Base-by-base conservation (phyloP, 805 yeast genomes). In the Wickerhamomyces strasburgensis region DNA sequence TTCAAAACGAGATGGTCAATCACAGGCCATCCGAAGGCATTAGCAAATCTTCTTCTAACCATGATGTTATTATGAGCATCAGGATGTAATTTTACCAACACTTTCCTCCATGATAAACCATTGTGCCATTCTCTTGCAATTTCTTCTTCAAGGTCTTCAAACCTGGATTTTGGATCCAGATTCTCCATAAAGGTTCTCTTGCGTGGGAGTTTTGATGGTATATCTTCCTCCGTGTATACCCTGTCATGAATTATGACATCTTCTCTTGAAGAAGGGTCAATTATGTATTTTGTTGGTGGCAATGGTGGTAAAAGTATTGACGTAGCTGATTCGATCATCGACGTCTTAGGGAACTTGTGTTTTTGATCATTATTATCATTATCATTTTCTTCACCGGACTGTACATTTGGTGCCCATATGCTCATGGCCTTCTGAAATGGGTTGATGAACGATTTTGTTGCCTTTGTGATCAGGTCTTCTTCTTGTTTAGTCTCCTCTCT, bases 11-110 rank as follows among this genome's bases (percentile, higher is more conserved):
- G 52, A 54, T 82, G 93, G 41, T 83, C 88, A 32, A 84, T 64
- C 0, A 83, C 85, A 1, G 75, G 78, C 95, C 95, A 84, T 1
- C 95, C 94, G 58, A 78, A 84, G 0, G 90, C 93, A 61, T 84
- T 84, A 1, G 85, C 70, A 59, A 81, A 82, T 38, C 80, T 60
- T 51, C 89, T 65, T 45, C 93, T 60, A 0, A 83, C 89, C 27
- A 81, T 65, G 23, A 83, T 80, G 48, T 81, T 83, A 48, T 83
- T 83, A 51, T 82, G 90, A 0, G 89, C 87, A 59, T 82, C 89
- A 0, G 88, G 86, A 43, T 75, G 67, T 38, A 83, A 54, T 29
- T 73, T 73, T 2, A 82, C 84, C 14, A 83, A 56, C 2, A 80
- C 82, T 58, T 83, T 82, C 27, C 89, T 63, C 88, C 93, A 80